Evolutionary conservation across 805 yeast genomes (phyloP), one percentile per base, ranked within the genome.

Genomic region (Yarrowia deformans): DNA sequence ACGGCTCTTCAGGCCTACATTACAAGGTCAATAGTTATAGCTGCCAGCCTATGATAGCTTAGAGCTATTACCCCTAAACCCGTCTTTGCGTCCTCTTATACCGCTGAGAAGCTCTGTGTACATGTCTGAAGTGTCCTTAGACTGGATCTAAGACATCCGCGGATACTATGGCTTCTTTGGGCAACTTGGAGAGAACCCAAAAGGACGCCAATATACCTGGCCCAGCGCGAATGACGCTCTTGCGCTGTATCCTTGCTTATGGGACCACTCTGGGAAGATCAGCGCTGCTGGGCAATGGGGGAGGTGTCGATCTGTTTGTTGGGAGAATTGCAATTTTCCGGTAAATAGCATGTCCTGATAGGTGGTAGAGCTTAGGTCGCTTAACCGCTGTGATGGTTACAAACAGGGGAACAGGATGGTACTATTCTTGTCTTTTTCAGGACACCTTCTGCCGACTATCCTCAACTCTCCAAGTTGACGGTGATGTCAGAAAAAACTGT

Each of bases 241-340:
- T 45, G 48, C 29, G 48, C 48, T 18, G 48, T 45, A 45, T 45
- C 48, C 6, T 23, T 23, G 35, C 32, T 23, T 13, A 9, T 46
- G 29, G 49, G 8, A 45, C 50, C 50, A 23, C n/a, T 46, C 34
- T 46, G 50, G 50, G 34, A 46, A 12, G 50, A 46, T 46, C 50
- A 7, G n/a, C 50, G 34, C n/a, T 46, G 49, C 19, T 14, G 7
- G 9, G 13, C 18, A 23, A 23, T 46, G 50, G 12, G n/a, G n/a
- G n/a, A n/a, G n/a, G n/a, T n/a, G n/a, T n/a, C 50, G 6, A 12
- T 46, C 13, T 46, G 50, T 12, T 9, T 8, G 48, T 1, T 5
- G 14, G 48, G 14, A n/a, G 23, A 34, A 9, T 23, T 23, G 29
- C 29, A 23, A 4, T 23, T 23, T 2, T 23, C 29, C 29, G 29